These are phyloP conservation scores for Cephaloascus albidus DNA, from an alignment of 805 yeast genomes.

Conservation along the genomic window DNA sequence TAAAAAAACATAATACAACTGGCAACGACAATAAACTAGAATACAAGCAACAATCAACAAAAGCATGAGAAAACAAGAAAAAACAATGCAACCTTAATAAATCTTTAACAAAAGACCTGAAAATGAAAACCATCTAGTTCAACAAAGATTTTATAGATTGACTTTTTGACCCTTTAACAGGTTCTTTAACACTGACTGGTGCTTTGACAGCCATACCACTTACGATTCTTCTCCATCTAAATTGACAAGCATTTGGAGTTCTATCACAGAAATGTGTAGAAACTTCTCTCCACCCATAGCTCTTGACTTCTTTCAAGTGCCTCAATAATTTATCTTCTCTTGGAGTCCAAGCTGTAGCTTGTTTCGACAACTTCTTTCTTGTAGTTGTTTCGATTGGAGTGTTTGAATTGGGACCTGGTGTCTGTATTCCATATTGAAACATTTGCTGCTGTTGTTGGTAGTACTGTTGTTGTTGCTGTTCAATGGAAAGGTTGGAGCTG, in stretches of 20 bases:
- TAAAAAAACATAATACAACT: neutral
- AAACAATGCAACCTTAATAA: neutral
- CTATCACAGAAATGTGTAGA: slow-evolving; percentile 69
- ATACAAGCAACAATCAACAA: neutral
- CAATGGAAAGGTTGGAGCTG: neutral
- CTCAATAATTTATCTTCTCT: slow-evolving; percentile 65
- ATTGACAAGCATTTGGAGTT: slow-evolving; percentile 85
- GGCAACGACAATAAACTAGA: neutral
- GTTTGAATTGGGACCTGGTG: slow-evolving; percentile 1
- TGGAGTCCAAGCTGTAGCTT: slow-evolving; percentile 60
- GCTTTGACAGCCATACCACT: slow-evolving; percentile 18
- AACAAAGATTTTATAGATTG: neutral
- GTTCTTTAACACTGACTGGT: neutral
- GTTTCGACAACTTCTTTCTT: slow-evolving; percentile 7
- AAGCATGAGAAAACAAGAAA: neutral
- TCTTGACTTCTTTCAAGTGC: slow-evolving; percentile 72
- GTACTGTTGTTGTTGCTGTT: slow-evolving; percentile 3
- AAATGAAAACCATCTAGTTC: neutral
- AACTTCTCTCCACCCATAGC: slow-evolving; percentile 85
- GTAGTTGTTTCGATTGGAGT: slow-evolving; percentile 1
- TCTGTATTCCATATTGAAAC: neutral
- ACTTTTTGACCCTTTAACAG: neutral
- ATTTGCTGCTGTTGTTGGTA: slow-evolving; percentile 2
- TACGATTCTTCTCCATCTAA: slow-evolving; percentile 71
- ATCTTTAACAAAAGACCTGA: neutral